Percentiles rank a stretch among this genome's conserved stretches.
Evolutionary conservation across 495 filamentous ascomycete genomes (phyloP).

Genomic region (Penicillium egyptiacum): DNA sequence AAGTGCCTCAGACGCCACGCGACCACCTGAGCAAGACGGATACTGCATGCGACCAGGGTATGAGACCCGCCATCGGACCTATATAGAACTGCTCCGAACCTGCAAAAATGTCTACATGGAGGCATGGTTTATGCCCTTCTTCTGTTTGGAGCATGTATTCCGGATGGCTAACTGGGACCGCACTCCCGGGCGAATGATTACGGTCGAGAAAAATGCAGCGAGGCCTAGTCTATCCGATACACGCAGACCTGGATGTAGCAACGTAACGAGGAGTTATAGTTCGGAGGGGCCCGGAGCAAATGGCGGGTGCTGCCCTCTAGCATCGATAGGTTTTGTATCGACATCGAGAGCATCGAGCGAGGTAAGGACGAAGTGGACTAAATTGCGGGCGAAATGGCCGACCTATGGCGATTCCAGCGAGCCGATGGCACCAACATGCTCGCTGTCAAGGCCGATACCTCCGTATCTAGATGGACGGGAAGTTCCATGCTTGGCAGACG

Average conservation of each 20-base stretch:
- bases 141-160: constrained; percentile 28
- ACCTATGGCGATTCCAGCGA: constrained; percentile 30
- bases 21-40: constrained; percentile 13
- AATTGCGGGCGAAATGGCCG: constrained; percentile 19
- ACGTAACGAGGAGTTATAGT: constrained; percentile 16
- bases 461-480: constrained; percentile 18
- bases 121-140: constrained; percentile 33
- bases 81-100: constrained; percentile 23
- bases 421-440: constrained; percentile 12
- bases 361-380: constrained; percentile 29
- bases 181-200: constrained; percentile 11
- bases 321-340: constrained; percentile 24
- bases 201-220: constrained; percentile 10
- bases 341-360: constrained; percentile 32
- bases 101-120: constrained; percentile 29
- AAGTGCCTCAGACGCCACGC: constrained; percentile 18
- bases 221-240: constrained; percentile 27
- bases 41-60: constrained; percentile 29
- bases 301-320: constrained; percentile 24
- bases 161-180: constrained; percentile 19
- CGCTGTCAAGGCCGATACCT: not conserved
- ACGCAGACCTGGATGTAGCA: constrained; percentile 37
- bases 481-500: constrained; percentile 18
- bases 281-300: constrained; percentile 25
- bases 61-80: constrained; percentile 18